Percentiles rank a stretch among this genome's conserved stretches.
Conservation (phyloP, 768 basidiomycete species). For the Coprinopsis strossmayeri region DNA sequence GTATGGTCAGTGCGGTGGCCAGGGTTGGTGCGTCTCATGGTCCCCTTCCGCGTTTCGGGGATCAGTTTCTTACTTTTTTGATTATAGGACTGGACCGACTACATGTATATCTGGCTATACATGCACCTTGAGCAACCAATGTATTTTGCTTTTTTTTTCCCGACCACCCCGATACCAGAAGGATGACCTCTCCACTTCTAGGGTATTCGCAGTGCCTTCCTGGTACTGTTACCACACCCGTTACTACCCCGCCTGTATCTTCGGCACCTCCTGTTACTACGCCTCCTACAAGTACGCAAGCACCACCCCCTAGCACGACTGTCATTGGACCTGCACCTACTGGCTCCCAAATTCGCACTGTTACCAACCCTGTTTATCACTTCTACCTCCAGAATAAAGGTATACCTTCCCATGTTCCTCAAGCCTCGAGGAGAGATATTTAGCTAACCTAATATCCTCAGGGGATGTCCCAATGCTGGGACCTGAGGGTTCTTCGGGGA, state of each 20-base stretch:
- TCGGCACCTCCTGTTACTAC: slow-evolving; percentile 21
- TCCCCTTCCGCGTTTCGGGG: not conserved
- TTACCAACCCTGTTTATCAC: slow-evolving; percentile 46
- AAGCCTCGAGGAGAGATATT: not conserved
- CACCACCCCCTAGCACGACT: slow-evolving; percentile 27
- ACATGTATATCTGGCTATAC: slow-evolving; percentile 37
- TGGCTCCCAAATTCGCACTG: slow-evolving; percentile 46
- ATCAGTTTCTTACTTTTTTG: not conserved
- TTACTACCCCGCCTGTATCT: slow-evolving; percentile 12
- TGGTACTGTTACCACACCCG: slow-evolving; percentile 21
- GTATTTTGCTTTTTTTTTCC: slow-evolving; percentile 16
- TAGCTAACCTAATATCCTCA: slow-evolving; percentile 19
- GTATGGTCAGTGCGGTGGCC: slow-evolving; percentile 39
- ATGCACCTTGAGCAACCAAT: slow-evolving; percentile 34
- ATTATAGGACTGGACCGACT: slow-evolving; percentile 32
- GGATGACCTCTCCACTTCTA: slow-evolving; percentile 14
- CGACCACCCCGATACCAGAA: not conserved
- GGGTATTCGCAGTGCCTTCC: slow-evolving; percentile 53
- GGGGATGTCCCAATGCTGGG: slow-evolving; percentile 45
- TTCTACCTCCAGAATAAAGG: slow-evolving; percentile 49
- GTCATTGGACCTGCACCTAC: slow-evolving; percentile 29
- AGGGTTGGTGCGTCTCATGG: slow-evolving; percentile 25
- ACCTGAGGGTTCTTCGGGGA: slow-evolving; percentile 42
- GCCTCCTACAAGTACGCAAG: slow-evolving; percentile 20
- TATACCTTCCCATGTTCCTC: slow-evolving; percentile 18